Conservation (phyloP, 208 protist genomes). For the Porcisia deanei region DNA sequence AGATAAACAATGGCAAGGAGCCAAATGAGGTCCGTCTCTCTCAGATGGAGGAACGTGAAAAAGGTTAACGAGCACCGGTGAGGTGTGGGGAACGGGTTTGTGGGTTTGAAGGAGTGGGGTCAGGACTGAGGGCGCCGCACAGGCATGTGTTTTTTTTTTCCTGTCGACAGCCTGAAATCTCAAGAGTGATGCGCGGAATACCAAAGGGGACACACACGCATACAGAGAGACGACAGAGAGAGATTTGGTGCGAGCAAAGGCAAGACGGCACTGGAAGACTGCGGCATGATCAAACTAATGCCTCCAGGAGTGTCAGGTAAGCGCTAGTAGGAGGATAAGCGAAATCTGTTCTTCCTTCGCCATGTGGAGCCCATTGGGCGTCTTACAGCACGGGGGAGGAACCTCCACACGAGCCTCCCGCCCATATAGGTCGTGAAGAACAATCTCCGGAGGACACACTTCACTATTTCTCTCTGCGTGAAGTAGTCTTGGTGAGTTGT, state of each 20-base stretch:
- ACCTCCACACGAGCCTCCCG: not conserved
- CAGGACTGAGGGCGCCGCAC: not conserved
- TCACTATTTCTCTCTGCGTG: not conserved
- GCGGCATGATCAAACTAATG: too few species aligned
- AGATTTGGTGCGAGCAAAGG: not conserved
- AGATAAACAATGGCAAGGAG: conserved; percentile 4
- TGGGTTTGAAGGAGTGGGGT: not conserved
- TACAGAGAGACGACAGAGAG: not conserved
- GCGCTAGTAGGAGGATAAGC: too few species aligned
- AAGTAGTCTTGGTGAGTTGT: not conserved
- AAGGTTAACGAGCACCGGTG: not conserved
- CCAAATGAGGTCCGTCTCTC: not conserved
- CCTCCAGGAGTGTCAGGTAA: too few species aligned
- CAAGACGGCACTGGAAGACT: not conserved
- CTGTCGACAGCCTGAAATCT: not conserved
- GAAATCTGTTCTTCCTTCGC: not conserved
- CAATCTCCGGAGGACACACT: not conserved
- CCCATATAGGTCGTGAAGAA: not conserved
- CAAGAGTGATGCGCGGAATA: not conserved
- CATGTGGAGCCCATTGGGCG: not conserved
- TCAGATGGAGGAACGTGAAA: not conserved
- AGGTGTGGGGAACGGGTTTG: not conserved
- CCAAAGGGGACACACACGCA: not conserved
- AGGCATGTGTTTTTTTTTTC: not conserved
- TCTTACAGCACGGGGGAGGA: not conserved